phyloP scores from a whole-genome alignment of 176 grass and related monocot genomes.

The Zizania latifolia region DNA sequence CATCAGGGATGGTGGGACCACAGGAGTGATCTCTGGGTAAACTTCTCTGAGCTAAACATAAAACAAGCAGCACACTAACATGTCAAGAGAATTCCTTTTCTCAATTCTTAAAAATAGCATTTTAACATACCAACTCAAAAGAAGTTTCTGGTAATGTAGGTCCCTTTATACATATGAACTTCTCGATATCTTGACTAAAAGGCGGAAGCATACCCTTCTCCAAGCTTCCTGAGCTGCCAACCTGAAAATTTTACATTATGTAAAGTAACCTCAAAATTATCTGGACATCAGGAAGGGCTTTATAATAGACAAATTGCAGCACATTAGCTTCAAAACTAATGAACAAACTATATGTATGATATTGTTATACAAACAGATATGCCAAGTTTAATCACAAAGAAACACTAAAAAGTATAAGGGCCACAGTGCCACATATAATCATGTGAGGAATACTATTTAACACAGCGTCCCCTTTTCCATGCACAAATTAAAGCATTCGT shows the following conservation, averaged over 20 bases:
- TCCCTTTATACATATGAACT: slow-evolving; percentile 30
- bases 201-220: slow-evolving; percentile 27
- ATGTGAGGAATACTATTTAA: neutral
- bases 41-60: slow-evolving; percentile 35
- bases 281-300: neutral
- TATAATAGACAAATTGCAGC: neutral
- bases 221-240: slow-evolving; percentile 23
- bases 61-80: slow-evolving; percentile 5
- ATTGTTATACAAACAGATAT: neutral
- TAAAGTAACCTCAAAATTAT: slow-evolving; percentile 12
- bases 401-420: slow-evolving; percentile 1
- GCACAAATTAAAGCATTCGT: neutral
- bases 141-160: slow-evolving; percentile 32
- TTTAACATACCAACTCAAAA: slow-evolving; percentile 46
- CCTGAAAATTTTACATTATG: slow-evolving; percentile 36
- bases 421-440: neutral
- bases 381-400: slow-evolving; percentile 10
- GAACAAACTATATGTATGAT: neutral
- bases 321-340: neutral
- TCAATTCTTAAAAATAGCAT: neutral
- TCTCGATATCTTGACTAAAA: slow-evolving; percentile 35
- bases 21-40: neutral
- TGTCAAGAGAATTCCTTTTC: neutral
- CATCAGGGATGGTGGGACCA: neutral
- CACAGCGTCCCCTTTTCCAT: neutral